These are phyloP conservation scores for Tripidium arundinaceum DNA, from an alignment of 202 grass and related monocot species.

Conservation along the genomic window DNA sequence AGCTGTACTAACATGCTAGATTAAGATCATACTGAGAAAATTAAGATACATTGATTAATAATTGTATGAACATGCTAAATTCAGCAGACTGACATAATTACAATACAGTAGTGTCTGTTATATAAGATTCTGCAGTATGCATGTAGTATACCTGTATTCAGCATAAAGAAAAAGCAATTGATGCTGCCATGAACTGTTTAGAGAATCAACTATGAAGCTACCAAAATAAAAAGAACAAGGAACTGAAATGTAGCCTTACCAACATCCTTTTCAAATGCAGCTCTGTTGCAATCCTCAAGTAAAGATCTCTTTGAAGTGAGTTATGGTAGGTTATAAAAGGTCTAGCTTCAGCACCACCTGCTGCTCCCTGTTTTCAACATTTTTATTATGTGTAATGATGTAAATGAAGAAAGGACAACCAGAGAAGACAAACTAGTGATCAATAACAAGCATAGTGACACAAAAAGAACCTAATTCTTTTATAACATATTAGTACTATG, in stretches of 20 bases:
- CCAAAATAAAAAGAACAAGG: conserved; percentile 5
- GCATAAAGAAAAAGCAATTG: neutral
- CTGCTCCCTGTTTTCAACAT: conserved; percentile 62
- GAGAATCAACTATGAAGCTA: neutral
- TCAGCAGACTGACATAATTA: neutral
- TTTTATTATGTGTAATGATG: neutral
- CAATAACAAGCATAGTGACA: neutral
- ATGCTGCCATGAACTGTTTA: neutral
- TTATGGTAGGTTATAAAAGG: conserved; percentile 97
- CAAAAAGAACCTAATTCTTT: neutral
- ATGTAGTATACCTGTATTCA: neutral
- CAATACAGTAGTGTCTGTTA: neutral
- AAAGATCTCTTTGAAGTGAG: conserved; percentile 98
- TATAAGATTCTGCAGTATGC: neutral
- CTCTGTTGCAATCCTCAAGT: conserved; percentile 97
- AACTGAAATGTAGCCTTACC: conserved; percentile 55
- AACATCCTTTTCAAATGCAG: conserved; percentile 98
- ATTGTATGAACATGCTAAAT: neutral
- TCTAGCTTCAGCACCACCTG: conserved; percentile 92
- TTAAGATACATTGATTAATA: neutral
- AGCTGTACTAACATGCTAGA: conserved; percentile 18
- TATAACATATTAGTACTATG: neutral
- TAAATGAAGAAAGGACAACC: neutral
- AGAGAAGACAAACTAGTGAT: neutral
- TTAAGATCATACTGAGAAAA: neutral